A percentile compares a stretch with the other conserved stretches of the same genome.
Conservation (phyloP, 495 filamentous ascomycete species). For the Trichodelitschia bisporula region DNA sequence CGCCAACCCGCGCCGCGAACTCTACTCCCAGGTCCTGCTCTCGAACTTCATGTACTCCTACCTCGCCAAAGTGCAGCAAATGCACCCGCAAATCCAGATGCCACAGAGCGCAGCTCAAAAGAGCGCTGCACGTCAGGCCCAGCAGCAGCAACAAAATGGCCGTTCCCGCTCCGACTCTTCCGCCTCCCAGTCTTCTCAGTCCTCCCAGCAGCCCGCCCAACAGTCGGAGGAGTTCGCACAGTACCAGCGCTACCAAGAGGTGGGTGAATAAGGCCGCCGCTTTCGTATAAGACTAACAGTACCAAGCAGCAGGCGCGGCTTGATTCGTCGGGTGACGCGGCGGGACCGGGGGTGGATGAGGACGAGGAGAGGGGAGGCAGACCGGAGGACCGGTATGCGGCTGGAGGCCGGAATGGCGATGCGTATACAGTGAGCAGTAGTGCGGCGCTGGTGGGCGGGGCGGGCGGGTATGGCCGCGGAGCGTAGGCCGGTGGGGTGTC, state of each 20-base stretch:
- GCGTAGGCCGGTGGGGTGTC: too few relatives aligned
- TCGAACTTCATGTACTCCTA: conserved; percentile 99
- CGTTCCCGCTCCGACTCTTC: conserved; percentile 14
- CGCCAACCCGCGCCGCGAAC: conserved; percentile 74
- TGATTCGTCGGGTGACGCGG: not conserved
- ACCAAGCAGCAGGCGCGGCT: not conserved
- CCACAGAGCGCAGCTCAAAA: conserved; percentile 30
- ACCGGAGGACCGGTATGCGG: too few relatives aligned
- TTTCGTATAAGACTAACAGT: too few relatives aligned
- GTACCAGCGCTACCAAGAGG: not conserved
- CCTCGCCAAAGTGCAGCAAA: conserved; percentile 91
- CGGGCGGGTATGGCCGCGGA: too few relatives aligned
- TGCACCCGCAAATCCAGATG: conserved; percentile 80
- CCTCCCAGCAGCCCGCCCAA: too few relatives aligned
- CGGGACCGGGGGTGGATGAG: not conserved
- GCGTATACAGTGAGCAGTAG: too few relatives aligned
- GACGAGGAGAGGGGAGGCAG: not conserved
- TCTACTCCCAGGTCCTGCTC: conserved; percentile 88
- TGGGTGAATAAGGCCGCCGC: not conserved
- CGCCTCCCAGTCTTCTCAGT: not conserved
- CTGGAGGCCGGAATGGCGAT: too few relatives aligned
- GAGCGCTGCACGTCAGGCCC: conserved; percentile 34
- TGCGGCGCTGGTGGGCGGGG: too few relatives aligned
- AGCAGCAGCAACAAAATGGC: conserved; percentile 24
- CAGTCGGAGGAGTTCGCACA: not conserved